Conservation (phyloP, 371 early-diverging fungal genomes). For the Apophysomyces variabilis region DNA sequence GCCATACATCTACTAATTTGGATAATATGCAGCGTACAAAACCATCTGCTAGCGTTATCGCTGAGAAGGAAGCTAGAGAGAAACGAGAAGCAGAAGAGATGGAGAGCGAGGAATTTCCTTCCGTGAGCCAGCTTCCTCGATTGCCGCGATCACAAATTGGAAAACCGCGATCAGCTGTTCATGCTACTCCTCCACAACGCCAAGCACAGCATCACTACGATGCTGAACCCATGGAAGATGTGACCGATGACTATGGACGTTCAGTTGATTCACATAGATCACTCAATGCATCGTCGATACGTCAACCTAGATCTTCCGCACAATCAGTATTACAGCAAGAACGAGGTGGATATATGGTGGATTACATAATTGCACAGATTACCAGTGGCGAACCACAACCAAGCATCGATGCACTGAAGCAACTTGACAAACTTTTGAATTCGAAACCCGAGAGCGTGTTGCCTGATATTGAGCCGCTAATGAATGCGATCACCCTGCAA, state of each 20-base stretch:
- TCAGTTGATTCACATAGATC: constrained; percentile 20
- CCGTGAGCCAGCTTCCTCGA: constrained; percentile 36
- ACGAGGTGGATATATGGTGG: constrained; percentile 55
- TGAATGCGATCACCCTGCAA: constrained; percentile 81
- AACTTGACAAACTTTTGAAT: constrained; percentile 72
- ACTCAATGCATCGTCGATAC: constrained; percentile 27
- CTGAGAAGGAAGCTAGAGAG: constrained; percentile 35
- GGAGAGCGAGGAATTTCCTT: constrained; percentile 47
- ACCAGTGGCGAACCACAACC: constrained; percentile 71
- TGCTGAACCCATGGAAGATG: constrained; percentile 58
- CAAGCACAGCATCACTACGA: constrained; percentile 27
- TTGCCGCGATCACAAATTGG: constrained; percentile 36
- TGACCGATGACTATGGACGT: constrained; percentile 41
- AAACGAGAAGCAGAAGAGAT: constrained; percentile 42
- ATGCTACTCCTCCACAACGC: constrained; percentile 20
- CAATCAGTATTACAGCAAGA: constrained; percentile 30
- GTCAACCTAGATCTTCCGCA: constrained; percentile 28
- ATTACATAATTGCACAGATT: constrained; percentile 76
- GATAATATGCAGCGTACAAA: constrained; percentile 31
- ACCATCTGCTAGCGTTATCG: constrained; percentile 46
- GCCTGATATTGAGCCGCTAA: constrained; percentile 68
- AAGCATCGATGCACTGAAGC: constrained; percentile 82
- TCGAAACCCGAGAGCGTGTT: constrained; percentile 57
- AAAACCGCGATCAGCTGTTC: constrained; percentile 29
- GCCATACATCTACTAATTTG: neutral